Conservation (phyloP, 2,329 filamentous ascomycete genomes). For the Conoideocrella luteorostrata region DNA sequence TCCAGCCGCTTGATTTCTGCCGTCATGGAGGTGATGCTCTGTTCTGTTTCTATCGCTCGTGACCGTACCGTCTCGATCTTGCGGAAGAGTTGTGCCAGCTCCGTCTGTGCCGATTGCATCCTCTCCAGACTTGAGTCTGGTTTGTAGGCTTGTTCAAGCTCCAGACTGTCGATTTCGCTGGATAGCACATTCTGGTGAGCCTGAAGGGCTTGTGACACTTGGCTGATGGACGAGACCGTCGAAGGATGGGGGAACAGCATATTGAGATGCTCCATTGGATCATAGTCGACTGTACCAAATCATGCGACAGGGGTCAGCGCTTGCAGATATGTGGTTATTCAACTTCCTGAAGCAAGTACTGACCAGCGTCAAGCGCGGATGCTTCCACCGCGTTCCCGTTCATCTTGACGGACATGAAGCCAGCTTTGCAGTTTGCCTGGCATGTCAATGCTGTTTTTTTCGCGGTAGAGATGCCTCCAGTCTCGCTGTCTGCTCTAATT, state of each 20-base stretch:
- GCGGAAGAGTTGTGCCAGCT: slow-evolving; percentile 82
- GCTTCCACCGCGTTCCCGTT: slow-evolving; percentile 30
- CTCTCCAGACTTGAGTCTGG: slow-evolving; percentile 83
- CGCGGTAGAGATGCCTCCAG: no score
- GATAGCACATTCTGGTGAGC: slow-evolving; percentile 78
- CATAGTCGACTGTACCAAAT: slow-evolving; percentile 60
- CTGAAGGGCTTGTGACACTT: slow-evolving; percentile 67
- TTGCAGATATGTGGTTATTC: neutral
- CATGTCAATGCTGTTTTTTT: no score
- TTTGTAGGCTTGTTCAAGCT: slow-evolving; percentile 73
- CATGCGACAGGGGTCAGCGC: neutral
- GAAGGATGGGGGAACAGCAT: slow-evolving; percentile 86
- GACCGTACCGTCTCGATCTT: slow-evolving; percentile 92
- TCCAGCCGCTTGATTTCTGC: slow-evolving; percentile 97
- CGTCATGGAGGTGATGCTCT: slow-evolving; percentile 96
- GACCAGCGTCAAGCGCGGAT: slow-evolving; percentile 40
- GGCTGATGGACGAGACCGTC: slow-evolving; percentile 68
- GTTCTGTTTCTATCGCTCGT: slow-evolving; percentile 85
- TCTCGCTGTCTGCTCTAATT: no score
- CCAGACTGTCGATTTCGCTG: slow-evolving; percentile 65
- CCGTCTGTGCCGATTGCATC: slow-evolving; percentile 84
- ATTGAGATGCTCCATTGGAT: slow-evolving; percentile 90
- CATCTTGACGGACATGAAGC: slow-evolving; percentile 23
- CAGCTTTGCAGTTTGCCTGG: neutral
- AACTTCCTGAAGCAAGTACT: slow-evolving; percentile 11